Evolutionary conservation across 2,329 filamentous ascomycete genomes (phyloP), one percentile per base, ranked within the genome.

Genomic region (Leptodontidium sp.): DNA sequence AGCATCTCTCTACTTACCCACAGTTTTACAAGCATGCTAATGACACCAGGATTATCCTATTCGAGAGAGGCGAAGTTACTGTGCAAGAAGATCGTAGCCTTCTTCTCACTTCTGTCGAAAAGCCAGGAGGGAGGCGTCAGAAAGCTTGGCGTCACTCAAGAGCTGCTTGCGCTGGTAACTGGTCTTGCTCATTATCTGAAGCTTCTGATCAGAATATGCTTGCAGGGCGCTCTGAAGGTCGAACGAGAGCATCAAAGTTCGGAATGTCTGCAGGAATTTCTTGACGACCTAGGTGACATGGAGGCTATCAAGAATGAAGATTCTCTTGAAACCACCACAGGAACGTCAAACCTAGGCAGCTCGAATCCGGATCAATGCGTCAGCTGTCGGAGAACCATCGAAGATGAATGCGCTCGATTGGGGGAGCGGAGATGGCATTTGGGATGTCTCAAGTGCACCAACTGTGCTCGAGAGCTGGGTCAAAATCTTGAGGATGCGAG

Each of bases 31-130:
- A 24, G 32, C 2, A 55, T 40, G 12, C 68, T 73, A 67, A 75
- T 53, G 24, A 21, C 14, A 55, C 57, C 78, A 92, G 94, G 92
- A 71, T 86, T 99, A 70, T 93, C 94, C 11, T 99, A 98, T 78
- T 92, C 92, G 21, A 90, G 96, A 76, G 96, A 99, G 83, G 93
- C 96, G n/a, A 99, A 99, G 81, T 86, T 99, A 62, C 88, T 99
- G n/a, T 99, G 96, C 85, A 99, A 99, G 82, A 99, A 99, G 81
- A 97, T 99, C 65, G 96, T 99, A 6, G 93, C 95, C 32, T 99
- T 99, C 84, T 99, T 99, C 80, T 94, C 94, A 14, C 84, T 99
- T 21, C 85, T 99, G 9, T 97, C 95, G 6, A 97, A 97, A 80
- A 96, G 94, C 1, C 95, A 98, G 78, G 94, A 98, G 77, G 93